Base-by-base conservation (phyloP, 2,329 filamentous ascomycete genomes). In the Curvularia sp. region DNA sequence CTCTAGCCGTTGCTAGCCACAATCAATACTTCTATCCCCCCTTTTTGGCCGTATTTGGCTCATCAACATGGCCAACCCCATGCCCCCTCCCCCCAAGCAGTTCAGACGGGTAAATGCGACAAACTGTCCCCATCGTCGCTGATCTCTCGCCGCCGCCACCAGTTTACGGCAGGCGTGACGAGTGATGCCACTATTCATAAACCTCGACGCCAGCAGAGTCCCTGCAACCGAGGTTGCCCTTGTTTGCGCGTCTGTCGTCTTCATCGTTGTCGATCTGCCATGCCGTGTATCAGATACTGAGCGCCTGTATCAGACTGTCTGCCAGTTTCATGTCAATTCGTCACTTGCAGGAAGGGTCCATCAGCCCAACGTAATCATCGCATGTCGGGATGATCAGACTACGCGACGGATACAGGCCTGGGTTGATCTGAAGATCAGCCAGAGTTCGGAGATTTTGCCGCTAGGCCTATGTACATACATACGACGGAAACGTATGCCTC, bases 321-420 rank as follows among this genome's bases (percentile, higher is more conserved):
- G 66, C 66, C 56, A 71, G 74, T 77, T 76, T 75, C 74, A 75
- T 55, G 61, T 71, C 60, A 46, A 70, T 66, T 67, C 58, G 66
- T 66, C 64, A 66, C 64, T 65, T 66, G 63, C 59, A 65, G 48
- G 60, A 57, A 59, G 28, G 27, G 27, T 60, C 57, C 64, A 48
- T 27, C 21, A 59, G 58, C 63, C 34, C 53, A 51, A 56, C 28
- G 46, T 41, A 57, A 55, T 43, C 49, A 54, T 25, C 53, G 47
- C 60, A 54, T 59, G 28, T 57, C 55, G 55, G 65, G 49, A 51
- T 49, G 49, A 58, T 53, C 60, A 60, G 45, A 59, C 58, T 65
- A 55, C 54, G 43, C 63, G 57, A 55, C 62, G 60, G 61, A 63
- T 45, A 66, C 49, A 42, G 34, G 53, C 41, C 46, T 49, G 41